phyloP scores from a whole-genome alignment of 1,139 yeast species.

The Chernovozyma aurita region DNA sequence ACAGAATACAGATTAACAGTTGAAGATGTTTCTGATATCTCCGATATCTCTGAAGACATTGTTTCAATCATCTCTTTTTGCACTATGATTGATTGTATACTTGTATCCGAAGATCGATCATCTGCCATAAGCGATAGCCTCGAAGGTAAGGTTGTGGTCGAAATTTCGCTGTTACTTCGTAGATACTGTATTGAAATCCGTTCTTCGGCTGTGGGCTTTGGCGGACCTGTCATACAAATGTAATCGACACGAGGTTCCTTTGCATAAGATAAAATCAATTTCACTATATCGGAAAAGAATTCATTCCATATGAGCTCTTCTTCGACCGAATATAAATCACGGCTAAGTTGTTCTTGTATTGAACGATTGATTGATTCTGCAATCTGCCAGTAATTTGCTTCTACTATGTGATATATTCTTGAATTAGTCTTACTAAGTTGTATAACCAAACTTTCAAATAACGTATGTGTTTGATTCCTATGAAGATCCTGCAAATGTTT shows the following conservation, averaged over 20 bases:
- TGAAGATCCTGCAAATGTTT: slow-evolving; percentile 4
- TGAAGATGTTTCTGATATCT: too few relatives aligned
- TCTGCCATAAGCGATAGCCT: slow-evolving; percentile 3
- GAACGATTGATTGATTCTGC: slow-evolving; percentile 21
- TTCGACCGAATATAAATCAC: slow-evolving; percentile 9
- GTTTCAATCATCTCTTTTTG: too few relatives aligned
- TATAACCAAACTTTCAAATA: slow-evolving; percentile 1
- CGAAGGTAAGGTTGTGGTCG: slow-evolving; percentile 5
- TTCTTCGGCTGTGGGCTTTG: neutral
- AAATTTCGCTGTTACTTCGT: slow-evolving; percentile 6
- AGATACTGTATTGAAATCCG: neutral
- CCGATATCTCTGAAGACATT: too few relatives aligned
- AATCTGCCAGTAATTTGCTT: slow-evolving; percentile 13
- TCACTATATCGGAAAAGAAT: slow-evolving; percentile 6
- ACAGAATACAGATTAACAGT: too few relatives aligned
- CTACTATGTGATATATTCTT: slow-evolving; percentile 17
- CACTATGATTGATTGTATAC: too few relatives aligned
- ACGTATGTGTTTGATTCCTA: neutral
- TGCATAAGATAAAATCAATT: slow-evolving; percentile 1
- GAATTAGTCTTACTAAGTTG: slow-evolving; percentile 15
- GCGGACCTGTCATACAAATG: neutral
- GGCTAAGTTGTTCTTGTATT: slow-evolving; percentile 12
- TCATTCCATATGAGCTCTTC: slow-evolving; percentile 12
- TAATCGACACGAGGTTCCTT: slow-evolving; percentile 7
- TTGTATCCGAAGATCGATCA: slow-evolving; percentile 2